Evolutionary conservation across 2,329 filamentous ascomycete genomes (phyloP).

Genomic region (Hypoxylon sp.): DNA sequence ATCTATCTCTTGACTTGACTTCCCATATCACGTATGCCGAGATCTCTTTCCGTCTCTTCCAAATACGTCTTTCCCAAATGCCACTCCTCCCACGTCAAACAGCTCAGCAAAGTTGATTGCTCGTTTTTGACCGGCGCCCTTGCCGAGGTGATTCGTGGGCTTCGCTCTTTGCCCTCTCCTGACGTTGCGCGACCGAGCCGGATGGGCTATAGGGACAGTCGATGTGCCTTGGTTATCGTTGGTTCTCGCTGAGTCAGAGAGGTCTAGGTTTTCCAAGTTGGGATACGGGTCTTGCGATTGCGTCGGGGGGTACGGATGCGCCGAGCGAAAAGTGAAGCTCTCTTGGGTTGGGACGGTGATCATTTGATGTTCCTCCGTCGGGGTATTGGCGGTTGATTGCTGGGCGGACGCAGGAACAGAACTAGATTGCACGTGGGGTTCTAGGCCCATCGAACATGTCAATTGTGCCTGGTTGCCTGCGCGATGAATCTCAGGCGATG

Average conservation of each 20-base stretch:
- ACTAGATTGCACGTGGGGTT: slow-evolving; percentile 47
- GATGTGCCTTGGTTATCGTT: slow-evolving; percentile 50
- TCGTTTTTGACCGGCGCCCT: slow-evolving; percentile 75
- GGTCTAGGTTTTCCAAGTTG: slow-evolving; percentile 67
- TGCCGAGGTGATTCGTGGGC: slow-evolving; percentile 59
- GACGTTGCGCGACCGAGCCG: slow-evolving; percentile 38
- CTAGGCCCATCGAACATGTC: slow-evolving; percentile 47
- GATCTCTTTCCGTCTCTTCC: slow-evolving; percentile 59
- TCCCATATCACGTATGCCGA: slow-evolving; percentile 55
- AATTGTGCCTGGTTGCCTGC: slow-evolving; percentile 54
- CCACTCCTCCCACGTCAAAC: slow-evolving; percentile 73
- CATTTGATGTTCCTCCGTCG: slow-evolving; percentile 43
- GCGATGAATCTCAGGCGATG: slow-evolving; percentile 66
- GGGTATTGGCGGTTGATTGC: slow-evolving; percentile 23
- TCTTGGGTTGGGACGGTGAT: slow-evolving; percentile 65
- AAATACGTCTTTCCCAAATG: slow-evolving; percentile 68
- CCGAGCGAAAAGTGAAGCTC: slow-evolving; percentile 74
- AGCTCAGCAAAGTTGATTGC: slow-evolving; percentile 78
- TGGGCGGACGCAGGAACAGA: slow-evolving; percentile 46
- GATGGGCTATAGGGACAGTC: slow-evolving; percentile 43
- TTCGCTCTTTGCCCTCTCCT: slow-evolving; percentile 40
- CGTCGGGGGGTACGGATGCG: slow-evolving; percentile 67
- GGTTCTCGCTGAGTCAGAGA: slow-evolving; percentile 59
- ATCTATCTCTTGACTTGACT: slow-evolving; percentile 1
- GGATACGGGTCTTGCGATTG: slow-evolving; percentile 65